Conservation (phyloP, 179 eudicot genomes). For the Beta macrorhiza region DNA sequence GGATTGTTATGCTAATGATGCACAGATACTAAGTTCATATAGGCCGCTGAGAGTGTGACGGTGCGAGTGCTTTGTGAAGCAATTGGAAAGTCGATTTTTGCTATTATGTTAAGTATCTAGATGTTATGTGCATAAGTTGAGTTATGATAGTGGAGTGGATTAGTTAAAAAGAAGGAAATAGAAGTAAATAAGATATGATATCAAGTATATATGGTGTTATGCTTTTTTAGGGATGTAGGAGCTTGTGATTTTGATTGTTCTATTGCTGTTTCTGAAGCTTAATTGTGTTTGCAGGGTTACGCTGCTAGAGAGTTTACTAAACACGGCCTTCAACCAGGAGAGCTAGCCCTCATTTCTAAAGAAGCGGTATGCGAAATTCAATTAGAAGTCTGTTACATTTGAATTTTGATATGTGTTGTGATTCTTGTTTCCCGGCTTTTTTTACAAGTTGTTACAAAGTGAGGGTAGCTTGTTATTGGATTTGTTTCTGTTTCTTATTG, state of each 20-base stretch:
- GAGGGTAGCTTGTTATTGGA: constrained; percentile 4
- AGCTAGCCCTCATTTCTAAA: constrained; percentile 76
- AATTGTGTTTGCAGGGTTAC: constrained; percentile 59
- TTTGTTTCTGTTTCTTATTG: neutral
- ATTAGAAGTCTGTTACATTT: neutral
- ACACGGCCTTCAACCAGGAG: constrained; percentile 83
- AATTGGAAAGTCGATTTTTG: no score
- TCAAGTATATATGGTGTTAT: neutral
- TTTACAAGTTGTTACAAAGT: neutral
- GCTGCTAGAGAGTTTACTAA: constrained; percentile 91
- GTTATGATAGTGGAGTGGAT: neutral
- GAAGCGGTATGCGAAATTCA: constrained; percentile 36
- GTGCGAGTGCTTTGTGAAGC: neutral
- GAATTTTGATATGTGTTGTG: neutral
- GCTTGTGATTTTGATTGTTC: neutral
- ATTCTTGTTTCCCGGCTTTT: neutral
- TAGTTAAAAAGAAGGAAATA: no score
- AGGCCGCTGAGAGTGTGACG: neutral
- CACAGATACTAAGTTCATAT: neutral
- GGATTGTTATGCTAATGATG: neutral
- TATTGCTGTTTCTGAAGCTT: neutral
- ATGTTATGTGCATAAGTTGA: neutral
- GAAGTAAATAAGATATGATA: neutral
- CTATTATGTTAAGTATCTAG: no score
- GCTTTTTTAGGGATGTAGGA: neutral